Evolutionary conservation across 495 filamentous ascomycete genomes (phyloP), one percentile per base, ranked within the genome.

Genomic region (Lepidopterella palustris): DNA sequence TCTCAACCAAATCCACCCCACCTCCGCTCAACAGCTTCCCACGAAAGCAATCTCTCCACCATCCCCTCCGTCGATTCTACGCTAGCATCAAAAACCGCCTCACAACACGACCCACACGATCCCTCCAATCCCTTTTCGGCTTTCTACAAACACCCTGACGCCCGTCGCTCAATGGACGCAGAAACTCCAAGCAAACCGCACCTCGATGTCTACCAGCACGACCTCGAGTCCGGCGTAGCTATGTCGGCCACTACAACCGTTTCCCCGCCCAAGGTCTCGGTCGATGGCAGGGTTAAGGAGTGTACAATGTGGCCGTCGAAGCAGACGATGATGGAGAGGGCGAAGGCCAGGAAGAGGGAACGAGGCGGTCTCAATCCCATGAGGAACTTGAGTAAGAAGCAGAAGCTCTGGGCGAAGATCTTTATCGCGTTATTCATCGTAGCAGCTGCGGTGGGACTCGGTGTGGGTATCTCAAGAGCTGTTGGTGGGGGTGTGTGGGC

Each of bases 381-480:
- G 72, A 66, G 64, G 9, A 71, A 67, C 3, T 62, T 86, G 65
- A 77, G 64, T 32, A 77, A 71, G 64, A 76, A 71, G 64, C 80
- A 84, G 64, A 74, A 73, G 26, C 68, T 84, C 54, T 68, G 67
- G 15, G 63, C 79, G 24, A 81, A 86, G 66, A 72, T 79, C 5
- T 62, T 78, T 21, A 75, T 86, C 40, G 82, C 80, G 0, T 59
- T 86, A 18, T 54, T 84, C 21, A 73, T 82, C 3, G 69, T 86
- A n/a, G 84, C 78, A 2, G 73, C 74, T 23, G 83, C 83, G 65
- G 78, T 85, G 13, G 83, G 79, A 1, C 74, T 87, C 45, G 83
- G 82, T 23, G 63, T 87, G 58, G 84, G 84, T 6, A 84, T 87
- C 55, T 81, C 77, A 4, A 78, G 73, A 28, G 82, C 80, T 2